Evolutionary conservation across 305 asterid species (phyloP).

Genomic region (Withania somnifera): DNA sequence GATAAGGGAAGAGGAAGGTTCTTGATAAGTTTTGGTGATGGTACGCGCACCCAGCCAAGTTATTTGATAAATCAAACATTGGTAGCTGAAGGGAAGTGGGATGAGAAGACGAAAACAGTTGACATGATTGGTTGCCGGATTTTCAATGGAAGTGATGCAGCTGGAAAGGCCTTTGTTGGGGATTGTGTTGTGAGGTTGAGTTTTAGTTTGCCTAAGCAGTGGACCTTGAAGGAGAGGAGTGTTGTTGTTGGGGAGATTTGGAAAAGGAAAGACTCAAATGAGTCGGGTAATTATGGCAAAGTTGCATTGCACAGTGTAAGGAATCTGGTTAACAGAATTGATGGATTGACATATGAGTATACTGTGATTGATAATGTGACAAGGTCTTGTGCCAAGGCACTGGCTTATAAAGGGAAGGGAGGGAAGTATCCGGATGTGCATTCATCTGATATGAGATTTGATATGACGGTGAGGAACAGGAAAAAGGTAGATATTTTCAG

Average conservation of each 20-base stretch:
- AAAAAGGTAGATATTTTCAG: slow-evolving; percentile 46
- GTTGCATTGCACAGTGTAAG: slow-evolving; percentile 31
- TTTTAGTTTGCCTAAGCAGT: slow-evolving; percentile 56
- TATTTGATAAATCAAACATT: slow-evolving; percentile 48
- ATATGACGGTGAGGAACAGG: slow-evolving; percentile 37
- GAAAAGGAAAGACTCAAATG: slow-evolving; percentile 49
- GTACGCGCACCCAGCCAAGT: slow-evolving; percentile 4
- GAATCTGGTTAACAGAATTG: slow-evolving; percentile 19
- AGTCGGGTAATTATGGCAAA: slow-evolving; percentile 51
- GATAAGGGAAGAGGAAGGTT: slow-evolving; percentile 60
- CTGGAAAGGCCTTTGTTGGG: slow-evolving; percentile 29
- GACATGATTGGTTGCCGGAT: slow-evolving; percentile 76
- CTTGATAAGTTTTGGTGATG: slow-evolving; percentile 45
- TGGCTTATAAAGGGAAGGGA: slow-evolving; percentile 24
- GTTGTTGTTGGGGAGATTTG: slow-evolving; percentile 69
- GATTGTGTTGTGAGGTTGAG: slow-evolving; percentile 69
- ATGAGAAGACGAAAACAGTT: slow-evolving; percentile 47
- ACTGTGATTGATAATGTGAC: slow-evolving; percentile 42
- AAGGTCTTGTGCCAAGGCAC: slow-evolving; percentile 41
- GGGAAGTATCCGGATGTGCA: slow-evolving; percentile 46
- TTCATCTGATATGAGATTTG: slow-evolving; percentile 69
- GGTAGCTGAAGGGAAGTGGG: slow-evolving; percentile 81
- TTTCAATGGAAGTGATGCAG: slow-evolving; percentile 38
- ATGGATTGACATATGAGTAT: slow-evolving; percentile 47
- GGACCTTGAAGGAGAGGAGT: slow-evolving; percentile 66